Base-by-base conservation (phyloP, 345 rosid genomes). In the Ceriops tagal region DNA sequence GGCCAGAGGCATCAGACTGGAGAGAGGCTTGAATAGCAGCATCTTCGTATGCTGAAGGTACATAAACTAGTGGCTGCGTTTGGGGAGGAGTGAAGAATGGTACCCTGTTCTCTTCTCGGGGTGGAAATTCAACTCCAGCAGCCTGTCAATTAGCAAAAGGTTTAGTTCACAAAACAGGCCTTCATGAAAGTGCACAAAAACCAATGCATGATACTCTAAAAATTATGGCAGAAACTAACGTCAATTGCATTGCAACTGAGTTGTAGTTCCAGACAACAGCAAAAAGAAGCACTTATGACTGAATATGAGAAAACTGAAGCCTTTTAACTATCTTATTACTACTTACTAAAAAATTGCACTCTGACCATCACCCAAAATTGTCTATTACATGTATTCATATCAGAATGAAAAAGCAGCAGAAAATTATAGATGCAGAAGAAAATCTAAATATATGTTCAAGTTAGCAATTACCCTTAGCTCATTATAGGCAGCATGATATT, bases 51-150 rank as follows among this genome's bases (percentile, higher is more conserved):
- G 78, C 64, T 61, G 88, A 69, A 82, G 79, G 71, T 53, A 83
- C 81, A 24, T 83, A 83, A 67, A 73, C 82, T 74, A 88, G 69
- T 18, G 96, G 88, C 73, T 90, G 96, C 64, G 93, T 86, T 77
- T 90, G 96, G 34, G 99, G 96, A 56, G 99, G 99, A 70, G 99
- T 95, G 76, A 92, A 95, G 73, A 95, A 76, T 8, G 96, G 96
- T 7, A 95, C 96, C 69, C 79, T 78, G 75, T 86, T 84, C 83
- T 88, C 96, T 55, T 72, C 87, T 59, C 89, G 87, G 27, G 96
- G 97, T 24, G 96, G 97, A 75, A 92, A 95, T 69, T 92, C 92
- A 77, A 95, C 80, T 71, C 96, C 96, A 58, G 87, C 84, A 75
- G 93, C 79, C 97, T 89, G 75, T 47, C 73, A 82, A 70, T 62